Evolutionary conservation across 139 green algal species (phyloP).

Genomic region (Zygnema cylindricum): DNA sequence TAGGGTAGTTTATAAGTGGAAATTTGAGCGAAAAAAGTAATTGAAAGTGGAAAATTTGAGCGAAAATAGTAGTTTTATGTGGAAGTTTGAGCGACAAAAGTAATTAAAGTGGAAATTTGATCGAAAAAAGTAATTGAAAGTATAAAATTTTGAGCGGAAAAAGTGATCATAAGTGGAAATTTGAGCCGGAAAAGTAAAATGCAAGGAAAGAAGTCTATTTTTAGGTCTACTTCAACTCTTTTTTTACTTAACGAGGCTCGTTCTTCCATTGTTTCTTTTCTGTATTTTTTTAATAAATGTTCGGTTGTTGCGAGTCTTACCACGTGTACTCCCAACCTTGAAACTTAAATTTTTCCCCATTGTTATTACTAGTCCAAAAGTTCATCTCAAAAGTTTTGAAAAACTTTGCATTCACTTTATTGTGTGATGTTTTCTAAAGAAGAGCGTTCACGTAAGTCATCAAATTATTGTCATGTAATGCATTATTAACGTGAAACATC

Average conservation of each 20-base stretch:
- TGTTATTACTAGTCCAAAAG: too few species aligned
- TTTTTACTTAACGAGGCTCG: background rate
- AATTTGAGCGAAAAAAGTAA: slow-evolving; percentile 12
- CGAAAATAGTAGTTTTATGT: background rate
- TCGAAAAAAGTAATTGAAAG: background rate
- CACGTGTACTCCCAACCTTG: too few species aligned
- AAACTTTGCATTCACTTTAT: too few species aligned
- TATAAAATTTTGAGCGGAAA: background rate
- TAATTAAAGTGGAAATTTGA: background rate
- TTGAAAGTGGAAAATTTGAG: background rate
- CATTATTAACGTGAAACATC: too few species aligned
- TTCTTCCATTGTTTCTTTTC: too few species aligned
- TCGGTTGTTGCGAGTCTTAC: too few species aligned
- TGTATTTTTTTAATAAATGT: too few species aligned
- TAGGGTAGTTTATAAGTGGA: slow-evolving; percentile 2
- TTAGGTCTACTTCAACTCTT: background rate
- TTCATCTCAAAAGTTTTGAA: too few species aligned
- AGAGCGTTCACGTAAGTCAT: too few species aligned
- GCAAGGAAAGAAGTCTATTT: background rate
- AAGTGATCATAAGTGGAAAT: background rate
- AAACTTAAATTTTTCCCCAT: too few species aligned
- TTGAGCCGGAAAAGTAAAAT: background rate
- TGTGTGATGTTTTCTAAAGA: too few species aligned
- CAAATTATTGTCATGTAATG: too few species aligned
- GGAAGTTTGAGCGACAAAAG: background rate